These are phyloP conservation scores for Russula sp. DNA, from an alignment of 768 basidiomycete genomes.

Conservation along the genomic window DNA sequence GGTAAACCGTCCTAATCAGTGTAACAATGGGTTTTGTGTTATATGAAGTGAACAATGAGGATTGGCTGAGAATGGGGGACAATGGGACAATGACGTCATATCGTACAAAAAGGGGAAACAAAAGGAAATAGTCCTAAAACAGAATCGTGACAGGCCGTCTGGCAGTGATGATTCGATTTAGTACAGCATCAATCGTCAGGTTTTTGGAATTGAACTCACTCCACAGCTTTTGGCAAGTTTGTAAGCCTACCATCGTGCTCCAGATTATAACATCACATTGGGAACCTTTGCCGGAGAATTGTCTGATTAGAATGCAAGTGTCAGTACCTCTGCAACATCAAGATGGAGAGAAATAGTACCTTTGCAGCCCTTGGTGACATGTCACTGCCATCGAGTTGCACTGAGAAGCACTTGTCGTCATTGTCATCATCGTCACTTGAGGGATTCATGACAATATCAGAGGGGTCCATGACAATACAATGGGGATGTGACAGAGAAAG, in stretches of 20 bases:
- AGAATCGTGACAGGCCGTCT: too few relatives aligned
- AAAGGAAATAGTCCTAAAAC: too few relatives aligned
- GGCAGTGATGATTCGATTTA: neutral
- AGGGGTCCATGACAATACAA: too few relatives aligned
- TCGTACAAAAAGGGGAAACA: too few relatives aligned
- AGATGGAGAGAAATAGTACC: neutral
- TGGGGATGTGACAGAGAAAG: too few relatives aligned
- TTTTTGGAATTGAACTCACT: neutral
- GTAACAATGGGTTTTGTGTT: too few relatives aligned
- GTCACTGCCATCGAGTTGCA: neutral
- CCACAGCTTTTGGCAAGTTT: neutral
- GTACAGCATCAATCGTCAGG: neutral
- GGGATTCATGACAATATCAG: too few relatives aligned
- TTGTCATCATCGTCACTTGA: neutral
- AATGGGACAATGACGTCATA: too few relatives aligned
- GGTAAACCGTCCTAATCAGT: too few relatives aligned
- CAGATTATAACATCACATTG: constrained; percentile 1
- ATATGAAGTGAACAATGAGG: too few relatives aligned
- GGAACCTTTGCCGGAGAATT: neutral
- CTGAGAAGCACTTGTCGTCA: neutral
- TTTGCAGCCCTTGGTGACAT: neutral
- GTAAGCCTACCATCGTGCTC: neutral
- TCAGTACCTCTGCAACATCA: neutral
- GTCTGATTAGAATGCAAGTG: neutral
- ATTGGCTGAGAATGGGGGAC: too few relatives aligned